Evolutionary conservation across 2,329 filamentous ascomycete species (phyloP).

Genomic region (Immersiporthe knoxdaviesiana): DNA sequence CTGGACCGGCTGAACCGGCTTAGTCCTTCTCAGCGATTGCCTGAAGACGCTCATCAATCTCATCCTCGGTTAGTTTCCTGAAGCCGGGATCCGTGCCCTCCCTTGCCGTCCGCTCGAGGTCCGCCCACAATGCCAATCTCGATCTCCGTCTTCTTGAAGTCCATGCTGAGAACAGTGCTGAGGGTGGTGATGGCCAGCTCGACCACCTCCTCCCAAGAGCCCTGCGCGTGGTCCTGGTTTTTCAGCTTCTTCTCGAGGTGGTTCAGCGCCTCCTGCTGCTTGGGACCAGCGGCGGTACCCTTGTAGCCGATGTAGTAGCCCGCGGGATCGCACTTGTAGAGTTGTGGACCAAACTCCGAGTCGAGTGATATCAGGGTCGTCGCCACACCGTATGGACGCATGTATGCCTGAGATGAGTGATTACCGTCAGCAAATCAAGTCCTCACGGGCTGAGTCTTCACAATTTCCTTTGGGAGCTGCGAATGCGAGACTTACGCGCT

Average conservation of each 20-base stretch:
- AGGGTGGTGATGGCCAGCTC: constrained; percentile 94
- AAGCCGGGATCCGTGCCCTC: constrained; percentile 81
- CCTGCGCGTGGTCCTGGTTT: constrained; percentile 94
- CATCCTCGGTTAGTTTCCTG: constrained; percentile 89
- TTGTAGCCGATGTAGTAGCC: constrained; percentile 99
- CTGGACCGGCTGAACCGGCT: constrained; percentile 40
- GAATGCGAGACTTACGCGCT: constrained; percentile 68
- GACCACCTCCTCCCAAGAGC: constrained; percentile 95
- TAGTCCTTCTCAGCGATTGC: constrained; percentile 99
- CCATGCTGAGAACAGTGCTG: constrained; percentile 95
- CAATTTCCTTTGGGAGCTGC: constrained; percentile 1
- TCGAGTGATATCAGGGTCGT: constrained; percentile 95
- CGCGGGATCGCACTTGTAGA: constrained; percentile 98
- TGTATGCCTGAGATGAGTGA: constrained; percentile 69
- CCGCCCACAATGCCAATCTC: constrained; percentile 97
- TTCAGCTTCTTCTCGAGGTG: constrained; percentile 99
- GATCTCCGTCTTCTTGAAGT: constrained; percentile 99
- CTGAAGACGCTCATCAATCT: constrained; percentile 98
- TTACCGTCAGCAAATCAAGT: constrained; percentile 21
- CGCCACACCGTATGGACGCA: constrained; percentile 95
- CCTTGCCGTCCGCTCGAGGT: constrained; percentile 77
- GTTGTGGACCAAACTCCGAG: constrained; percentile 86
- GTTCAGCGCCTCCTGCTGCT: constrained; percentile 98
- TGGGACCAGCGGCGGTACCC: constrained; percentile 93
- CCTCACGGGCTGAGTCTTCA: constrained; percentile 15